Evolutionary conservation across 2,329 filamentous ascomycete genomes (phyloP).

Genomic region (Diplodia intermedia): DNA sequence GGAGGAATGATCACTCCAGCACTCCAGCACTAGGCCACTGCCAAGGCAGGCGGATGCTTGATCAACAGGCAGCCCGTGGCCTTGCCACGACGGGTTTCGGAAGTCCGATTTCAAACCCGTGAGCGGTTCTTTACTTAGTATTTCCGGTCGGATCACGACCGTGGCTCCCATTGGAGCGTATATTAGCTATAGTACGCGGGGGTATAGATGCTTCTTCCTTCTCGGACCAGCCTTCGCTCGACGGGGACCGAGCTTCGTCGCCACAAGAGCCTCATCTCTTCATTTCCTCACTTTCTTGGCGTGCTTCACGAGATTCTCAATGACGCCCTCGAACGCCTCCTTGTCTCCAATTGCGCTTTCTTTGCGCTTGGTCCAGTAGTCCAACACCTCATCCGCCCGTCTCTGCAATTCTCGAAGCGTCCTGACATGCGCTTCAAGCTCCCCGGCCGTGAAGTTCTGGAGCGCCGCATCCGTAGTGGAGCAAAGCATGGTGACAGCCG

Average conservation of each 20-base stretch:
- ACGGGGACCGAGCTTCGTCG: not conserved
- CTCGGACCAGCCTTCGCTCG: constrained; percentile 13
- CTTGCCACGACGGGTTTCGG: constrained; percentile 13
- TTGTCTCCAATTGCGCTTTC: constrained; percentile 90
- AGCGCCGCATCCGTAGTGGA: constrained; percentile 85
- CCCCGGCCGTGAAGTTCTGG: constrained; percentile 76
- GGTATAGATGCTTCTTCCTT: constrained; percentile 28
- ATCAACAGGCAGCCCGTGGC: constrained; percentile 25
- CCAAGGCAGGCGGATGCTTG: constrained; percentile 15
- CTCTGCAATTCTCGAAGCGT: constrained; percentile 72
- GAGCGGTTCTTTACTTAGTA: constrained; percentile 2
- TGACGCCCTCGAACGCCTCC: constrained; percentile 93
- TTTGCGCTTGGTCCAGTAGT: constrained; percentile 85
- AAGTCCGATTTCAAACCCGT: constrained; percentile 1
- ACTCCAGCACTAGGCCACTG: constrained; percentile 26
- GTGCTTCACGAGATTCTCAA: constrained; percentile 94
- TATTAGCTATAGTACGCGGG: constrained; percentile 30
- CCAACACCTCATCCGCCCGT: constrained; percentile 77
- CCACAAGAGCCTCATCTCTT: constrained; percentile 27
- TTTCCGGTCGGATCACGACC: constrained; percentile 20
- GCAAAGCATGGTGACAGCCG: constrained; percentile 78
- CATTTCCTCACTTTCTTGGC: constrained; percentile 82
- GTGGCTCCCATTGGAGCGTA: constrained; percentile 23
- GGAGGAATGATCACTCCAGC: constrained; percentile 27
- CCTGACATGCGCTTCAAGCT: constrained; percentile 74